Base-by-base conservation (phyloP, 352 stramenopile species). In the Aphanomyces astaci region DNA sequence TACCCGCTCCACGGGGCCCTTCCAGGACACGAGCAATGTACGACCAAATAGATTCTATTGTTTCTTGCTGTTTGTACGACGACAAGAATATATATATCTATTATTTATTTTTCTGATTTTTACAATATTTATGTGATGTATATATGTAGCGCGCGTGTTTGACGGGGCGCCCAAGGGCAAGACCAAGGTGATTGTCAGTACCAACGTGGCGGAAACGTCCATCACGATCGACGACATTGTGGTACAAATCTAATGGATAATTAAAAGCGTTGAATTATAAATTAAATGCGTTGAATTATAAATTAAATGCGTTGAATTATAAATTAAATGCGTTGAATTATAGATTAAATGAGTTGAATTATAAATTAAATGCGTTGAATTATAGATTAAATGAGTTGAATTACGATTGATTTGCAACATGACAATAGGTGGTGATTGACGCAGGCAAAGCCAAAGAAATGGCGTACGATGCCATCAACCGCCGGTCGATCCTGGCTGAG, bases 151-250 rank as follows among this genome's bases (percentile, higher is more conserved):
- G 5, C 81, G 84, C 48, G 82, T 92, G 10, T 93, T 95, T 65
- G 77, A 84, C 10, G 71, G 81, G 15, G 73, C 82, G 2, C 83
- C 83, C 0, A 52, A 71, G n/a, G 74, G 77, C 2, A 90, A 88
- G 60, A 90, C 73, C 9, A 96, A 96, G 73, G 77, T 96, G 19
- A 91, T 96, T 43, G 76, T 95, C 30, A 90, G 81, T 40, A 96
- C 87, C 15, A 96, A 96, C 69, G 88, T 96, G 46, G 87, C 86
- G n/a, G 87, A 96, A 74, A 96, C 86, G 19, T 94, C 84, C 3
- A 92, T 96, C 52, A 95, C 87, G 51, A 94, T 96, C 74, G 81
- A 95, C 63, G 87, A 96, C 59, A 87, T 94, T 49, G 93, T 86
- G n/a, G 62, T 65, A 65, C 25, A 30, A n/a, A n/a, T n/a, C n/a